These are phyloP conservation scores for Ascoidea asiatica DNA, from an alignment of 805 yeast genomes.

Conservation along the genomic window DNA sequence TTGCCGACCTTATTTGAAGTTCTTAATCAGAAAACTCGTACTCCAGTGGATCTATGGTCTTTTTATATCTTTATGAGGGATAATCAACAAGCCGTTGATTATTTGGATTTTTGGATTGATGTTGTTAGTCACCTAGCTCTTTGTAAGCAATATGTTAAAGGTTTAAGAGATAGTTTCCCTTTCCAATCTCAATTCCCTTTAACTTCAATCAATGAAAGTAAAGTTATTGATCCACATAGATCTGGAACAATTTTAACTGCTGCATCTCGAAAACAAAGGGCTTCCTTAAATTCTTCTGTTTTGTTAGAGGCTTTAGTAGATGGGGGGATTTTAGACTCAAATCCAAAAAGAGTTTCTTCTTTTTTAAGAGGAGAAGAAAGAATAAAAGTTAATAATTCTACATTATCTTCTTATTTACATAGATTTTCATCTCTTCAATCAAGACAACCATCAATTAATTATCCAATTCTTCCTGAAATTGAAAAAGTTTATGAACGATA, in stretches of 20 bases:
- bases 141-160: constrained; percentile 64
- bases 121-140: constrained; percentile 52
- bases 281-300: constrained; percentile 46
- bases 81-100: constrained; percentile 76
- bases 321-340: constrained; percentile 57
- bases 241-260: not conserved
- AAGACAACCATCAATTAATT: not conserved
- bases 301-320: constrained; percentile 60
- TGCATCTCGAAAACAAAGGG: constrained; percentile 10
- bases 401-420: constrained; percentile 3
- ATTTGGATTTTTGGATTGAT: constrained; percentile 88
- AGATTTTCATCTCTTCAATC: not conserved
- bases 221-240: constrained; percentile 5
- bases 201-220: constrained; percentile 1
- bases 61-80: constrained; percentile 82
- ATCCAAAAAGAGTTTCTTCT: constrained; percentile 52
- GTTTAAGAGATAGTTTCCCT: constrained; percentile 46
- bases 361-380: constrained; percentile 56
- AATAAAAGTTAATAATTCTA: constrained; percentile 14
- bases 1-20: constrained; percentile 80
- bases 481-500: constrained; percentile 8
- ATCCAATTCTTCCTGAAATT: constrained; percentile 4
- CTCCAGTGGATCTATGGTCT: constrained; percentile 85
- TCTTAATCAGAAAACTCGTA: constrained; percentile 57
- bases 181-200: constrained; percentile 10